Evolutionary conservation across 495 filamentous ascomycete species (phyloP), one percentile per base, ranked within the genome.

Genomic region (Evernia prunastri): DNA sequence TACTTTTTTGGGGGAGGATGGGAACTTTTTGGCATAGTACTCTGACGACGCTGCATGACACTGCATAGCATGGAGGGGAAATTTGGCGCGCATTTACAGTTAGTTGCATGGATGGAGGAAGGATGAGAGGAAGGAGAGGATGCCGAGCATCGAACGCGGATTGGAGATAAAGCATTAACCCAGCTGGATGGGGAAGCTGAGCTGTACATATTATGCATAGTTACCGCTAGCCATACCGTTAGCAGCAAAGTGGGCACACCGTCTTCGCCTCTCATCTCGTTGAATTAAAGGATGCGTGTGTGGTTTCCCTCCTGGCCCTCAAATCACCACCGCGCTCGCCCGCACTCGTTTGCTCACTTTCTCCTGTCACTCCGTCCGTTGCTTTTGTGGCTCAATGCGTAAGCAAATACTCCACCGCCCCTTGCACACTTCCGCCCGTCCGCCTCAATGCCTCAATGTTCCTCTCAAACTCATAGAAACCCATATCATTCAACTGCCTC

Each of bases 401-500:
- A 56, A 83, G 73, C 37, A 84, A 68, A 68, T 91, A 87, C 74
- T 97, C 92, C 59, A 97, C 86, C 17, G 95, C 95, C 4, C 93
- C 95, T 73, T 97, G 90, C 65, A 97, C 94, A 73, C 90, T 96
- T 10, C 95, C 95, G 0, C 95, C 95, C 62, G 89, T 86, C 66
- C 92, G 82, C 75, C 94, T 84, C 73, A 99, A 77, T 23, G 95
- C 95, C 68, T 87, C 84, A 43, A 99, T 84, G 67, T 99, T 99
- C 71, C 88, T 74, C 61, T 97, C 92, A 71, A 97, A 97, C 68
- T 99, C 94, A 72, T 85, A 96, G 74, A 99, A 97, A 7, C 95
- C 95, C 95, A 99, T 99, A 60, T 97, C 94, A 72, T 99, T 97
- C 66, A 99, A 77, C 72, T 97, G 93, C 56, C 91, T 81, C 56